A percentile compares a stretch with the other conserved stretches of the same genome.
phyloP scores from a whole-genome alignment of 1,284 basidiomycete genomes.

The Melampsora larici-populina region DNA sequence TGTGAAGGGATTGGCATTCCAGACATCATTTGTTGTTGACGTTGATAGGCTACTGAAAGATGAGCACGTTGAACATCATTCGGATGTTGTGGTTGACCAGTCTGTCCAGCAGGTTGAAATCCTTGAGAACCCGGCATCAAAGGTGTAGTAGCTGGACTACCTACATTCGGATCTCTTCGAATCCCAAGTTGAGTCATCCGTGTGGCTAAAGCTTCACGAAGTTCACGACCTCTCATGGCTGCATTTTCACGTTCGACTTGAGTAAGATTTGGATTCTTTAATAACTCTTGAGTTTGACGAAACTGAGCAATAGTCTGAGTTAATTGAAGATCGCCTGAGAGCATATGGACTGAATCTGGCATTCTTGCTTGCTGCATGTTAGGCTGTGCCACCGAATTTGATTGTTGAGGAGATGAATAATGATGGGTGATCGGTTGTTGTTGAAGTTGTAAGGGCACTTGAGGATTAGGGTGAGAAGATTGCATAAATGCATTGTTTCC shows the following conservation, averaged over 20 bases:
- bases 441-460: conserved; percentile 4
- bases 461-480: conserved; percentile 6
- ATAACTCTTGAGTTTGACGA: conserved; percentile 25
- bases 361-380: not conserved
- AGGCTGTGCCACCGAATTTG: not conserved
- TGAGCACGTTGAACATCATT: conserved; percentile 40
- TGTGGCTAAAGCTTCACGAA: conserved; percentile 18
- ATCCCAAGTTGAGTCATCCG: conserved; percentile 25
- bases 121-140: not conserved
- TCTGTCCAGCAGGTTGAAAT: conserved; percentile 17
- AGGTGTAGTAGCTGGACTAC: conserved; percentile 11
- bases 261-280: conserved; percentile 8
- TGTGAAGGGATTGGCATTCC: conserved; percentile 18
- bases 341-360: not conserved
- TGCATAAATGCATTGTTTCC: conserved; percentile 5
- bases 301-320: conserved; percentile 12
- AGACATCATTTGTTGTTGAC: conserved; percentile 41
- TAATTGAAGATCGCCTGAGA: conserved; percentile 12
- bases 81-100: conserved; percentile 35
- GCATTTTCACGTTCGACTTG: conserved; percentile 29
- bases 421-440: conserved; percentile 12
- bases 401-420: conserved; percentile 2
- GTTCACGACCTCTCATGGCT: conserved; percentile 5
- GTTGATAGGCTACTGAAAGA: conserved; percentile 30
- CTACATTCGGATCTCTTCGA: not conserved